Evolutionary conservation across 345 rosid species (phyloP), one percentile per base, ranked within the genome.

Genomic region (Durio zibethinus): DNA sequence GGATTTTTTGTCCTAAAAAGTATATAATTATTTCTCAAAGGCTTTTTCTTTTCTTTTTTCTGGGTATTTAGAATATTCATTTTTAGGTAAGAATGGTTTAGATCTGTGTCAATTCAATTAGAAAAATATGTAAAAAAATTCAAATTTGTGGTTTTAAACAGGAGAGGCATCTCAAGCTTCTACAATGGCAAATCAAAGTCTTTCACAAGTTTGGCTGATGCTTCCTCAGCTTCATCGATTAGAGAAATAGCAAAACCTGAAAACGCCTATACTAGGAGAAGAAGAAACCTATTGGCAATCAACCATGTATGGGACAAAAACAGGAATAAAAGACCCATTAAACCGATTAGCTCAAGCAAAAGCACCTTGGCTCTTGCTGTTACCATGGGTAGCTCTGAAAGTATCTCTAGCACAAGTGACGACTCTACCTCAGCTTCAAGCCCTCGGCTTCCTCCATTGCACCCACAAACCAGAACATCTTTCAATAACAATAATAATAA

Each of bases 131-230:
- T n/a, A n/a, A n/a, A n/a, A n/a, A n/a, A n/a, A n/a, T n/a, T n/a
- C n/a, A n/a, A n/a, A 29, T 23, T 52, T 47, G 79, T 79, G 36
- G 76, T 81, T 4, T 4, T 71, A 4, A 70, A 75, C 90, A 92
- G 98, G 88, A 88, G 86, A 81, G 94, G 98, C 12, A 91, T 96
- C 60, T 96, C 99, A 0, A 91, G 78, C 42, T 93, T 84, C 81
- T 96, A 92, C 83, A 81, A 72, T 62, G 99, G 99, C 7, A 96
- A 93, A 82, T 93, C 99, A 0, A 93, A 87, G 83, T 92, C 97
- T 0, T 96, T 85, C 68, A 87, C 98, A 0, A 92, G 84, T 75
- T 69, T 96, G 57, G 86, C 81, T 0, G 89, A 82, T 2, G 90
- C 88, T 0, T 80, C 93, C 3, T 72, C 91, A 38, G 78, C 87